Base-by-base conservation (phyloP, 2,329 filamentous ascomycete species). In the Microdochium trichocladiopsis region DNA sequence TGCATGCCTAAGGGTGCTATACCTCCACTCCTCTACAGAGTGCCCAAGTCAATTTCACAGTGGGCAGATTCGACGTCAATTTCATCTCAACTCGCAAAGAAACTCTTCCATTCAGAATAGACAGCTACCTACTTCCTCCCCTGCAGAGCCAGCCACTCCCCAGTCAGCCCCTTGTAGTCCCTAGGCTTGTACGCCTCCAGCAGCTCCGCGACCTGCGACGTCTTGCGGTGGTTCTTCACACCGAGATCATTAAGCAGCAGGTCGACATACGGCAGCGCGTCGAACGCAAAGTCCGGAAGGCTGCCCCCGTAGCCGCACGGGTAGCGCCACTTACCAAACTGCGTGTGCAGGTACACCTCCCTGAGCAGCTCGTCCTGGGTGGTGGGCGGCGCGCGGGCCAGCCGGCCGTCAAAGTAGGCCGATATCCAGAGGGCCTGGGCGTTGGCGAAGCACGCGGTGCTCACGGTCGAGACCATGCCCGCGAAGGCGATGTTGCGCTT, bases 191-290 rank as follows among this genome's bases (percentile, higher is more conserved):
- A 78, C 9, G 73, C 66, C 53, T 67, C 62, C 56, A 73, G 71
- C 53, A 75, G 66, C 52, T 76, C 73, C 14, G 53, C 59, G 51
- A 64, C 62, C 51, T 60, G 60, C 0, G 66, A 63, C 3, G 57
- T 52, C 59, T 75, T 76, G 25, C 72, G 61, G 51, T 63, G 60
- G 21, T 60, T 64, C 25, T 69, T 63, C 52, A 84, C 59, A 0
- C 75, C 78, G 55, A 84, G 55, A 60, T 86, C 82, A 16, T 66
- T 65, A 51, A 83, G 57, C 58, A 86, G 61, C 59, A 77, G 54
- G 64, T 84, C 81, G 49, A 82, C 66, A 62, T 81, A 86, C 8
- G 79, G 80, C 48, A 84, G 51, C 4, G 73, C 72, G 60, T 86
- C 82, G 54, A 84, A 84, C 2, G 80, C 78, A 28, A 83, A 73